These are phyloP conservation scores for Thielaviopsis euricoi DNA, from an alignment of 2,329 filamentous ascomycete species.

Conservation along the genomic window DNA sequence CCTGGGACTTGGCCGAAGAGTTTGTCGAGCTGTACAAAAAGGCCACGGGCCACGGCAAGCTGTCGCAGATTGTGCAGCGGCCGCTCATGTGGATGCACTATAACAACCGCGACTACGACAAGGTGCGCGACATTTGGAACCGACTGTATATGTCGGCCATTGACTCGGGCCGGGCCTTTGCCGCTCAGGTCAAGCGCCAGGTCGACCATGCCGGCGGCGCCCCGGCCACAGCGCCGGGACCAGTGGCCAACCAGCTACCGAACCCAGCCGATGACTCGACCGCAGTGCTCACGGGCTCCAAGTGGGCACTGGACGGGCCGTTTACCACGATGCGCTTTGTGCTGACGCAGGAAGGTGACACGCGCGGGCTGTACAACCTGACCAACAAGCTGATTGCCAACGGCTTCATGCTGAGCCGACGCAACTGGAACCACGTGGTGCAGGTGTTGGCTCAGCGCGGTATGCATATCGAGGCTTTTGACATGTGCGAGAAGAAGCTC, in stretches of 20 bases:
- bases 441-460: slow-evolving; percentile 46
- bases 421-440: slow-evolving; percentile 69
- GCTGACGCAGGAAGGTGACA: slow-evolving; percentile 24
- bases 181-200: slow-evolving; percentile 14
- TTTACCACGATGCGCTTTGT: slow-evolving; percentile 33
- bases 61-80: slow-evolving; percentile 39
- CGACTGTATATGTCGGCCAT: slow-evolving; percentile 23
- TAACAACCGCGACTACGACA: slow-evolving; percentile 36
- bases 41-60: slow-evolving; percentile 16
- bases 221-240: slow-evolving; percentile 13
- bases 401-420: slow-evolving; percentile 60
- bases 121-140: slow-evolving; percentile 51
- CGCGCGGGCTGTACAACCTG: slow-evolving; percentile 29
- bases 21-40: slow-evolving; percentile 37
- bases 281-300: slow-evolving; percentile 22
- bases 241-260: slow-evolving; percentile 4
- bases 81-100: slow-evolving; percentile 53
- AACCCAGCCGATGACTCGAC: not conserved
- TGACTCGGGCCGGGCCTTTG: slow-evolving; percentile 7
- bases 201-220: slow-evolving; percentile 23
- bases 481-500: slow-evolving; percentile 56
- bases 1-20: slow-evolving; percentile 37
- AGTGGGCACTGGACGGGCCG: slow-evolving; percentile 33
- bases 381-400: slow-evolving; percentile 39
- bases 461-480: slow-evolving; percentile 50